Conservation (phyloP, 371 early-diverging fungal genomes). For the Mortierella sp. region DNA sequence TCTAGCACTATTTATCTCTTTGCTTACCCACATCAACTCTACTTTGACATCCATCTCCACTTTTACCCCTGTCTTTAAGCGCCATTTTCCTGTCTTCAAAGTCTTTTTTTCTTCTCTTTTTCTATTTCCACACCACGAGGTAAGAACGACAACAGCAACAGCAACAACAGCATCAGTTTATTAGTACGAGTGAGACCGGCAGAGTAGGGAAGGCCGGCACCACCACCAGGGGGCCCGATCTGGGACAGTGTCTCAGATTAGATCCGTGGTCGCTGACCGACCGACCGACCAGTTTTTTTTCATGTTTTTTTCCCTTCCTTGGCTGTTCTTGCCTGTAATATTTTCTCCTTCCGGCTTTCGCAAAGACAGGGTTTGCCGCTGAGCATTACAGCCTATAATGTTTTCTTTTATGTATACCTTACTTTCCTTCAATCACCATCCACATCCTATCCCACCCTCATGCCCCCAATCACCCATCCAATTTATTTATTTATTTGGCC, state of each 20-base stretch:
- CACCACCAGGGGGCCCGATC: conserved; percentile 5
- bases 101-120: not conserved
- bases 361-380: not conserved
- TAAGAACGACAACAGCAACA: conserved; percentile 2
- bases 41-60: not conserved
- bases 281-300: not conserved
- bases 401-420: too few species aligned
- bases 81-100: not conserved
- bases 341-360: not conserved
- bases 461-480: too few species aligned
- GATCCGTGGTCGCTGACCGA: conserved; percentile 6
- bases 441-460: too few species aligned
- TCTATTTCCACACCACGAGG: conserved; percentile 17
- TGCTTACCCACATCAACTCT: not conserved
- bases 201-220: not conserved
- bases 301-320: not conserved
- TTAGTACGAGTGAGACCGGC: not conserved
- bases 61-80: not conserved
- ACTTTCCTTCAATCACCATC: too few species aligned
- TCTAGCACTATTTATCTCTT: not conserved
- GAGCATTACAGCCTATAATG: too few species aligned
- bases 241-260: conserved; percentile 13
- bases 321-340: not conserved
- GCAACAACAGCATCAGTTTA: not conserved
- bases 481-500: not conserved